phyloP scores from a whole-genome alignment of 495 filamentous ascomycete genomes.

The Aspergillus bertholletiae region DNA sequence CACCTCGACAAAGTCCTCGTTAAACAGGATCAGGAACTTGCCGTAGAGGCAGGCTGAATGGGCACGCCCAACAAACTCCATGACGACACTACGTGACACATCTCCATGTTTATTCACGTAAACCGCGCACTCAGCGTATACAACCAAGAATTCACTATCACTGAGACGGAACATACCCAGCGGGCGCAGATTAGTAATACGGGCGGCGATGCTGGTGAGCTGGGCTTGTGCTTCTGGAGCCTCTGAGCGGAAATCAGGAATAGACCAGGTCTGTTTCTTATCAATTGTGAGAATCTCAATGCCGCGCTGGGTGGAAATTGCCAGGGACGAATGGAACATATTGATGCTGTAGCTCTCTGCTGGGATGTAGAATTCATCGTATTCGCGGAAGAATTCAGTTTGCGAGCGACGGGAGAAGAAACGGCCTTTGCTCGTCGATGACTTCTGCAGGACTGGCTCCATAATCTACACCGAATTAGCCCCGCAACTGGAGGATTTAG shows the following conservation, averaged over 20 bases:
- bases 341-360: constrained; percentile 95
- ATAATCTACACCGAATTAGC: constrained; percentile 53
- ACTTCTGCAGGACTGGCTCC: constrained; percentile 89
- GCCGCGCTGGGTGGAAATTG: constrained; percentile 85
- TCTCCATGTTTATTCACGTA: constrained; percentile 99
- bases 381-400: constrained; percentile 96
- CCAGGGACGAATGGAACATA: constrained; percentile 88
- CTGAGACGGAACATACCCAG: constrained; percentile 96
- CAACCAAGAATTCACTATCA: constrained; percentile 89
- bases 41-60: constrained; percentile 83
- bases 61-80: constrained; percentile 94
- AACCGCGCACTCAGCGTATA: constrained; percentile 90
- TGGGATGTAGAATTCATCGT: constrained; percentile 97
- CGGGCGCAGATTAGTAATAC: constrained; percentile 75
- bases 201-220: constrained; percentile 73
- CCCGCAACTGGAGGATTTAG: background rate
- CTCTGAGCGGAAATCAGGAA: constrained; percentile 71
- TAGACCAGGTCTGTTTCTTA: constrained; percentile 87
- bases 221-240: constrained; percentile 53
- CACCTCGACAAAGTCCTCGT: constrained; percentile 95
- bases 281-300: constrained; percentile 96
- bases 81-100: constrained; percentile 84
- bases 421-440: constrained; percentile 51
- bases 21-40: constrained; percentile 66
- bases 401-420: constrained; percentile 65